These are phyloP conservation scores for Geum urbanum DNA, from an alignment of 306 rosid genomes.

Conservation along the genomic window DNA sequence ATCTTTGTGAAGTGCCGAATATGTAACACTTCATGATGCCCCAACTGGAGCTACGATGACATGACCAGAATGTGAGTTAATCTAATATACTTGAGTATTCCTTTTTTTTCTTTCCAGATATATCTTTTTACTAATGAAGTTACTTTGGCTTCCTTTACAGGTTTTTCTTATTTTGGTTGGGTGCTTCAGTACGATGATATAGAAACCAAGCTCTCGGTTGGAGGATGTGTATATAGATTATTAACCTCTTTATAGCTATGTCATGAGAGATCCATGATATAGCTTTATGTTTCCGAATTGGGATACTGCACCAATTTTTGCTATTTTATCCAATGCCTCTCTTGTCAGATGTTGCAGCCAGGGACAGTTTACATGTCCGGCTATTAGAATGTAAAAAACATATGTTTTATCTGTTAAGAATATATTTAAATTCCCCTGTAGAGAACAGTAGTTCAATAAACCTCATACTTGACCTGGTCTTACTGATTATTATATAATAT, in stretches of 20 bases:
- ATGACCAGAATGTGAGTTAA: conserved; percentile 45
- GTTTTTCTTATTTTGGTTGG: conserved; percentile 31
- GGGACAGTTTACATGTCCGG: conserved; percentile 21
- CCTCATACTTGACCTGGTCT: not conserved
- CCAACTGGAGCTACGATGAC: conserved; percentile 24
- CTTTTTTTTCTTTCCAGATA: not conserved
- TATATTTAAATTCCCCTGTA: not conserved
- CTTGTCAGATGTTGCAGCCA: not conserved
- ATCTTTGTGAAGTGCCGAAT: conserved; percentile 16
- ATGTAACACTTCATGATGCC: conserved; percentile 8
- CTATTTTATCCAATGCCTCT: conserved; percentile 8
- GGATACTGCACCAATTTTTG: conserved; percentile 30
- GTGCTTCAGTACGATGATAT: conserved; percentile 29
- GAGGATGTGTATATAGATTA: conserved; percentile 41
- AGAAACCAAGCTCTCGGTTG: conserved; percentile 38
- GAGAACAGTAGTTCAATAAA: not conserved
- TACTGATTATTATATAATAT: not conserved
- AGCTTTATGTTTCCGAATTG: conserved; percentile 38
- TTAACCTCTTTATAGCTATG: conserved; percentile 31
- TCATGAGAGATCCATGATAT: conserved; percentile 23
- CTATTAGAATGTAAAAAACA: conserved; percentile 38
- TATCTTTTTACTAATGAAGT: conserved; percentile 2
- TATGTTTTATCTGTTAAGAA: conserved; percentile 2
- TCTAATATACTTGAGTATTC: not conserved
- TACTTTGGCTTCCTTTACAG: conserved; percentile 11